phyloP scores from a whole-genome alignment of 225 moss, liverwort and hornwort genomes.

The Marchantia polymorpha region DNA sequence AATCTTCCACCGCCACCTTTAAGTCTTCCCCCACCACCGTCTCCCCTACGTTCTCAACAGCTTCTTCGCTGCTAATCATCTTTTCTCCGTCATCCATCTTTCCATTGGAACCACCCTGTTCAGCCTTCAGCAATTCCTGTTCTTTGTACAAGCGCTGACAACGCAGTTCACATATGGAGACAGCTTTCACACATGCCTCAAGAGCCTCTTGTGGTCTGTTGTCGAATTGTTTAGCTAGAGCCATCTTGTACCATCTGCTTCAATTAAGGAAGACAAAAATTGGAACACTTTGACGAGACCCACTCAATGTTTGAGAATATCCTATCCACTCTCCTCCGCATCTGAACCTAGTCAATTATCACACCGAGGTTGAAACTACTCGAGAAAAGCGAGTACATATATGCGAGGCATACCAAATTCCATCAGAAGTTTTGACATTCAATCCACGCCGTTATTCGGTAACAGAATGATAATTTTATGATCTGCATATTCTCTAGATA shows the following conservation, averaged over 20 bases:
- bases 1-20: background rate
- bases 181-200: slow-evolving; percentile 68
- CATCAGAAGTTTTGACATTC: too few relatives aligned
- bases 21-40: background rate
- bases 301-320: too few relatives aligned
- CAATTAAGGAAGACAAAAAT: slow-evolving; percentile 18
- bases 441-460: too few relatives aligned
- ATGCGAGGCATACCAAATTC: too few relatives aligned
- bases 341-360: too few relatives aligned
- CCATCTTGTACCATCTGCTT: slow-evolving; percentile 73
- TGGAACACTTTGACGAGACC: too few relatives aligned
- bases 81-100: slow-evolving; percentile 1
- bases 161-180: slow-evolving; percentile 80
- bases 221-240: slow-evolving; percentile 79
- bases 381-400: too few relatives aligned
- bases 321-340: too few relatives aligned
- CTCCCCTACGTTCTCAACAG: slow-evolving; percentile 29
- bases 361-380: too few relatives aligned
- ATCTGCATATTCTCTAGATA: too few relatives aligned
- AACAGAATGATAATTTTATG: too few relatives aligned
- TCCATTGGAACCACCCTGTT: background rate
- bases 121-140: slow-evolving; percentile 26
- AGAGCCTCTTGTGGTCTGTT: slow-evolving; percentile 78
- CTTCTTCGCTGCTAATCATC: slow-evolving; percentile 25
- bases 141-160: slow-evolving; percentile 54